These are phyloP conservation scores for Nicotiana benthamiana DNA, from an alignment of 257 asterid species.

Conservation along the genomic window DNA sequence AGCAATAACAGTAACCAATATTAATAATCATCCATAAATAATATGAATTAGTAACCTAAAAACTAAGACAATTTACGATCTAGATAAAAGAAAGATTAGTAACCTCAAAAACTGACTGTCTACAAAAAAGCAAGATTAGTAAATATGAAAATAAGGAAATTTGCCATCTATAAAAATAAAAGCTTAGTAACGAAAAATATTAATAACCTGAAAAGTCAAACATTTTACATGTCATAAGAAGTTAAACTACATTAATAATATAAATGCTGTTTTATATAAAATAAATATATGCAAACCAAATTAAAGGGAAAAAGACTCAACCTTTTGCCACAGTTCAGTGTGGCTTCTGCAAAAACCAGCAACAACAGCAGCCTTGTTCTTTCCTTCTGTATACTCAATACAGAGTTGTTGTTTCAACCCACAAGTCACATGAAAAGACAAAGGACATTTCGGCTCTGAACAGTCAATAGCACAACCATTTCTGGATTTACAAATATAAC, in stretches of 20 bases:
- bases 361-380: slow-evolving; percentile 50
- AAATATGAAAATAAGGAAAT: no score
- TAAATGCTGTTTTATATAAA: no score
- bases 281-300: background rate
- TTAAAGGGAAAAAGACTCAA: background rate
- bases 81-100: no score
- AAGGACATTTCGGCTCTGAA: slow-evolving; percentile 60
- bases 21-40: background rate
- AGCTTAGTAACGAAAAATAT: no score
- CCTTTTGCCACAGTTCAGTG: slow-evolving; percentile 80
- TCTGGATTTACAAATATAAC: slow-evolving; percentile 44
- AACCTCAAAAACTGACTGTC: no score
- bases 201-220: no score
- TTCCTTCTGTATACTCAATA: slow-evolving; percentile 58
- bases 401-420: slow-evolving; percentile 59
- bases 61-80: background rate
- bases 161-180: no score
- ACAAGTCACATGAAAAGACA: slow-evolving; percentile 71
- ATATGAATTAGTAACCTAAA: no score
- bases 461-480: slow-evolving; percentile 75
- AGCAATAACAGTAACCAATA: no score
- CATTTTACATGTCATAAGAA: no score
- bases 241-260: no score
- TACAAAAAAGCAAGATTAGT: no score
- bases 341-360: slow-evolving; percentile 71